These are phyloP conservation scores for Chrysopogon serrulatus DNA, from an alignment of 176 grass and related monocot species.

Conservation along the genomic window DNA sequence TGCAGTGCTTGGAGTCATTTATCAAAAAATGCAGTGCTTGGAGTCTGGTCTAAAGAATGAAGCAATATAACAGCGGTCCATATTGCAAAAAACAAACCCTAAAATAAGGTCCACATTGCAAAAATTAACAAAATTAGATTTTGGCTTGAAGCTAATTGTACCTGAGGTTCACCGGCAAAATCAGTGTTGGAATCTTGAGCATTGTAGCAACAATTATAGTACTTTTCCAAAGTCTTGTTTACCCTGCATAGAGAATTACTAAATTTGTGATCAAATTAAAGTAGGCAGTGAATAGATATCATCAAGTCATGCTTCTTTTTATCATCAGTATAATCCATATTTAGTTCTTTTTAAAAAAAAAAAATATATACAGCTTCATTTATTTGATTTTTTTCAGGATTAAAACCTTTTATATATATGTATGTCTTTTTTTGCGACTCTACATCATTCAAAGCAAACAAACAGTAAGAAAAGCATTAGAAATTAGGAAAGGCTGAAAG, in stretches of 20 bases:
- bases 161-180: conserved; percentile 53
- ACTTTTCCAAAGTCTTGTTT: conserved; percentile 54
- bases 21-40: no score
- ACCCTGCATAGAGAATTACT: conserved; percentile 6
- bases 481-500: no score
- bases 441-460: not conserved
- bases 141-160: not conserved
- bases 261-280: not conserved
- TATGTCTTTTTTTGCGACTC: no score
- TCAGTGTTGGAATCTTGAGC: conserved; percentile 32
- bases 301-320: not conserved
- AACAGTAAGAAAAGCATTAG: no score
- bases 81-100: no score
- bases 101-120: no score
- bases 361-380: not conserved
- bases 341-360: no score
- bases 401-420: no score
- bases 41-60: not conserved
- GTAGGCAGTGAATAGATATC: not conserved
- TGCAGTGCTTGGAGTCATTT: no score
- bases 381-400: not conserved
- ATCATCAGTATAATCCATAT: not conserved
- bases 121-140: no score
- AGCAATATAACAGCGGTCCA: no score
- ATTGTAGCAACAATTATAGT: conserved; percentile 44